Conservation (phyloP, 2,329 filamentous ascomycete genomes). For the Beauveria australis region DNA sequence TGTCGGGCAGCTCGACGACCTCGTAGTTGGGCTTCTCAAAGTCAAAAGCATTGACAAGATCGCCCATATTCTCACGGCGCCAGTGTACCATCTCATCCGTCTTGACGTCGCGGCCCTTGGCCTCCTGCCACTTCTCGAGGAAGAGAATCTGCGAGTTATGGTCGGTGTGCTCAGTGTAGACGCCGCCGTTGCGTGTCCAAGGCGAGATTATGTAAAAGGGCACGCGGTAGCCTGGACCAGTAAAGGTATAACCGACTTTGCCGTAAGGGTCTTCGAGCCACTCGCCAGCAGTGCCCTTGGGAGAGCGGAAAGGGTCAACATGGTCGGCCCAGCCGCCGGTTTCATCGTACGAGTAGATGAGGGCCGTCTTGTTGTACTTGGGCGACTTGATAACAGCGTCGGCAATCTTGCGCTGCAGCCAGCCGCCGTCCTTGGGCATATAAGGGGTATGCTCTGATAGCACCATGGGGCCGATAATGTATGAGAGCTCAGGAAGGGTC, state of each 20-base stretch:
- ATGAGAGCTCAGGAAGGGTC: conserved; percentile 41
- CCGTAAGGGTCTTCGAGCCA: conserved; percentile 38
- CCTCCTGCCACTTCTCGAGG: conserved; percentile 38
- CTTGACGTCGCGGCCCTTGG: conserved; percentile 30
- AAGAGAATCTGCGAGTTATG: conserved; percentile 49
- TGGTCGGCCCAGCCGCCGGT: conserved; percentile 48
- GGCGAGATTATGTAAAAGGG: conserved; percentile 49
- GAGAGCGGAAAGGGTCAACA: conserved; percentile 42
- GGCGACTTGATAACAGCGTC: conserved; percentile 41
- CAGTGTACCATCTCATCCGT: conserved; percentile 22
- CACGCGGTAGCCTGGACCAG: conserved; percentile 34
- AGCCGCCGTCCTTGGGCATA: conserved; percentile 43
- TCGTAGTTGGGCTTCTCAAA: conserved; percentile 42
- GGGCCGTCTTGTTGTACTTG: conserved; percentile 37
- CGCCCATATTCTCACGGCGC: conserved; percentile 26
- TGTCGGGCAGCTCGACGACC: conserved; percentile 37
- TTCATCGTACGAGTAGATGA: conserved; percentile 39
- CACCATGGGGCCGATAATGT: conserved; percentile 41
- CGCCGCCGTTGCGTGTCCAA: conserved; percentile 44
- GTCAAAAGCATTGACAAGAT: conserved; percentile 30
- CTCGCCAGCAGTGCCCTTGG: conserved; percentile 40
- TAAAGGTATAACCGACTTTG: conserved; percentile 28
- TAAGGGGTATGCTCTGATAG: conserved; percentile 47
- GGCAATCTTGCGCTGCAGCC: conserved; percentile 45
- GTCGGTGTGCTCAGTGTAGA: conserved; percentile 46